Evolutionary conservation across 179 eudicot species (phyloP).

Genomic region (Silene noctiflora): DNA sequence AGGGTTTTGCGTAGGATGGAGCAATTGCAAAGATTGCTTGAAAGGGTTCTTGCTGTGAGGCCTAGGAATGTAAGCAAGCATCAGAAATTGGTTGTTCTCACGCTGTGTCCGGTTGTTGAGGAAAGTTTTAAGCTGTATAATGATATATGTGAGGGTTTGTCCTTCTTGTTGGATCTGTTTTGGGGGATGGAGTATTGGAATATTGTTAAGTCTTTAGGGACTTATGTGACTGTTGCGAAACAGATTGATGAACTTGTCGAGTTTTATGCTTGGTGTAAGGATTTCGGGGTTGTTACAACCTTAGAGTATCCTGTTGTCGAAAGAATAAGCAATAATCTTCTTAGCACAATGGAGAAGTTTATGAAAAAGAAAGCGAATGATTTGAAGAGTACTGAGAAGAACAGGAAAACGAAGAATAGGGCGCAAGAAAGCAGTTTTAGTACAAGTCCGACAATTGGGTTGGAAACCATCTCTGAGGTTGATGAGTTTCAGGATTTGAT

Average conservation of each 20-base stretch:
- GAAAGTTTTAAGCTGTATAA: conserved; percentile 55
- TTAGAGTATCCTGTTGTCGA: conserved; percentile 59
- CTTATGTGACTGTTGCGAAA: conserved; percentile 49
- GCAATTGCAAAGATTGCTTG: conserved; percentile 45
- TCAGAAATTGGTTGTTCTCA: conserved; percentile 44
- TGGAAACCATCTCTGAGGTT: conserved; percentile 1
- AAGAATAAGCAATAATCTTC: conserved; percentile 38
- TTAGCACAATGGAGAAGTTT: conserved; percentile 42
- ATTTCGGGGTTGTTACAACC: conserved; percentile 39
- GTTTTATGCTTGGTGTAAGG: conserved; percentile 54
- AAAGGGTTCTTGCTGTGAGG: conserved; percentile 46
- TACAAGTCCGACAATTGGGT: neutral
- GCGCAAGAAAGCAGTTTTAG: neutral
- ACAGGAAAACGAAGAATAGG: conserved; percentile 4
- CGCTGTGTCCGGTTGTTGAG: conserved; percentile 43
- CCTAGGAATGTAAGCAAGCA: conserved; percentile 46
- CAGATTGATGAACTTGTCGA: conserved; percentile 53
- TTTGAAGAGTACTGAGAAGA: conserved; percentile 30
- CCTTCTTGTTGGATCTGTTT: conserved; percentile 41
- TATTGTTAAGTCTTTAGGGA: conserved; percentile 53
- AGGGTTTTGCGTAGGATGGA: conserved; percentile 48
- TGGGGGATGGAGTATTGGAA: conserved; percentile 48
- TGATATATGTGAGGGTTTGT: conserved; percentile 51
- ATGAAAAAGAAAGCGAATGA: conserved; percentile 42
- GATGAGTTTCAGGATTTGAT: conserved; percentile 8